Evolutionary conservation across 179 eudicot genomes (phyloP).

Genomic region (Dionaea muscipula): DNA sequence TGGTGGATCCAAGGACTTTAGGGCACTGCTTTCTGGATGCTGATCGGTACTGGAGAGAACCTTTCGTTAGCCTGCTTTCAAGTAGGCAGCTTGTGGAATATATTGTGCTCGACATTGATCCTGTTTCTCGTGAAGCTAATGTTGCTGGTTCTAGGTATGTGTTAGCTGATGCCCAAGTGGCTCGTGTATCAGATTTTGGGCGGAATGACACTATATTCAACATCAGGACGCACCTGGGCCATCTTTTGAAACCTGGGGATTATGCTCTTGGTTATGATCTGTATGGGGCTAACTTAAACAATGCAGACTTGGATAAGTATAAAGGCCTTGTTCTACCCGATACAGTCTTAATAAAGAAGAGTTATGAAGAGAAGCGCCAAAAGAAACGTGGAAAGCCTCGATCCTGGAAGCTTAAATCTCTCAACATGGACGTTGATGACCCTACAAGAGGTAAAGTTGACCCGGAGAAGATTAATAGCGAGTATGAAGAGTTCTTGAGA

Average conservation of each 20-base stretch:
- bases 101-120: slow-evolving; percentile 39
- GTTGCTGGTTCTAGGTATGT: slow-evolving; percentile 44
- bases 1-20: slow-evolving; percentile 46
- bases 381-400: slow-evolving; percentile 41
- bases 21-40: slow-evolving; percentile 42
- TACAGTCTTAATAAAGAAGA: slow-evolving; percentile 48
- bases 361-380: slow-evolving; percentile 47
- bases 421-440: slow-evolving; percentile 41
- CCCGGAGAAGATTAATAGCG: slow-evolving; percentile 35
- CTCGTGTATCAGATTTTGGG: slow-evolving; percentile 52
- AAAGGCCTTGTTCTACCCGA: slow-evolving; percentile 40
- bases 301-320: slow-evolving; percentile 38
- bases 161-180: slow-evolving; percentile 52
- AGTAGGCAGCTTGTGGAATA: slow-evolving; percentile 56
- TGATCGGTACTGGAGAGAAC: slow-evolving; percentile 48
- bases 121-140: slow-evolving; percentile 24
- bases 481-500: slow-evolving; percentile 52
- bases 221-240: slow-evolving; percentile 52
- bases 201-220: slow-evolving; percentile 36
- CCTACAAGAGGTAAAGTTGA: slow-evolving; percentile 20
- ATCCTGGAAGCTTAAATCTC: slow-evolving; percentile 53
- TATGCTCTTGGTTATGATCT: slow-evolving; percentile 58
- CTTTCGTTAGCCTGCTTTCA: slow-evolving; percentile 31
- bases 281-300: slow-evolving; percentile 39
- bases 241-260: slow-evolving; percentile 45